Evolutionary conservation across 2,329 filamentous ascomycete species (phyloP).

Genomic region (Hypoxylon sp.): DNA sequence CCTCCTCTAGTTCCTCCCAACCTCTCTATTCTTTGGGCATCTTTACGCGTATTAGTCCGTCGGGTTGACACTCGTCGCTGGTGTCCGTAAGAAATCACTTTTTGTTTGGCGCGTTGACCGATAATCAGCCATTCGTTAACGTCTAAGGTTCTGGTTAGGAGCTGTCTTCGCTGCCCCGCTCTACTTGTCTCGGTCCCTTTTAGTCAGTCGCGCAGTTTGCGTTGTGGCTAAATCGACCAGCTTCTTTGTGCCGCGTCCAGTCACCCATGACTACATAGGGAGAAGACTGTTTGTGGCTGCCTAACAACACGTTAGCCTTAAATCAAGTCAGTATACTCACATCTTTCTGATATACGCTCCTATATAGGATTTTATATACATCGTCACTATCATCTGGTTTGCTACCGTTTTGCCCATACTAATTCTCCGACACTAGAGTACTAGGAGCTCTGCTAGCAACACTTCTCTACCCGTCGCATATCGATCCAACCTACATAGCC

Average conservation of each 20-base stretch:
- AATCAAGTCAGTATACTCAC: constrained; percentile 21
- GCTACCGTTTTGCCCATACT: constrained; percentile 3
- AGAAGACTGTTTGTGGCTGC: constrained; percentile 28
- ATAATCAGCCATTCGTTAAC: constrained; percentile 21
- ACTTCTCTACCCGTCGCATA: constrained; percentile 42
- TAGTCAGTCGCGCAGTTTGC: constrained; percentile 32
- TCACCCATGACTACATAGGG: constrained; percentile 13
- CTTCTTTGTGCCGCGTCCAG: constrained; percentile 24
- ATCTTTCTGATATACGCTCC: constrained; percentile 2
- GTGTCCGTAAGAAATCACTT: constrained; percentile 9
- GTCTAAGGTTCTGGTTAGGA: constrained; percentile 9
- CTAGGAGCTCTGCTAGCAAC: constrained; percentile 1
- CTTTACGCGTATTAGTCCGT: constrained; percentile 18
- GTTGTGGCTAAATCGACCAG: constrained; percentile 41
- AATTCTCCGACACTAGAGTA: constrained; percentile 23
- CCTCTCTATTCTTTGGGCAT: constrained; percentile 27
- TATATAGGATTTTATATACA: too few species aligned
- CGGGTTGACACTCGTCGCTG: neutral
- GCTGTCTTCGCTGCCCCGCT: constrained; percentile 35
- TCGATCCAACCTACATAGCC: constrained; percentile 20
- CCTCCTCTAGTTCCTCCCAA: constrained; percentile 23
- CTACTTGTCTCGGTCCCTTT: constrained; percentile 19
- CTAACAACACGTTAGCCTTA: constrained; percentile 42
- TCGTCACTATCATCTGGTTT: neutral
- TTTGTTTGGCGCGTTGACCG: constrained; percentile 10